Conservation (phyloP, 2,329 filamentous ascomycete species). For the Cladosporium colombiae region DNA sequence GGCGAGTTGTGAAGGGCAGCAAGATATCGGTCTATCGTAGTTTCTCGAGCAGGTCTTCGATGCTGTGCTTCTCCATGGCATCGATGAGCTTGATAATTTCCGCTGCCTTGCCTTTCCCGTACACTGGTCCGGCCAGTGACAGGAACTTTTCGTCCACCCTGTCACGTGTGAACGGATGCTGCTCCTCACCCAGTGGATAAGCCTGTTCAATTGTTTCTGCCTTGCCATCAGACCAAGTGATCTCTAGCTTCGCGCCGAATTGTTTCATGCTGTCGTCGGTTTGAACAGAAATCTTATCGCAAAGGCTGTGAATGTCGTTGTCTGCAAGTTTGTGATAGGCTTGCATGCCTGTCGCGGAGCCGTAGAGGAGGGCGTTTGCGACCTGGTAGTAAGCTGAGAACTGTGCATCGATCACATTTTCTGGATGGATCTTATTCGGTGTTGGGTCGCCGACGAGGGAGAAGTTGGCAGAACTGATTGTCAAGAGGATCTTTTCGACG, state of each 20-base stretch:
- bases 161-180: conserved; percentile 34
- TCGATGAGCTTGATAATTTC: conserved; percentile 29
- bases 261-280: conserved; percentile 28
- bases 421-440: conserved; percentile 44
- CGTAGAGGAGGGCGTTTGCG: conserved; percentile 34
- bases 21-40: conserved; percentile 18
- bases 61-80: conserved; percentile 26
- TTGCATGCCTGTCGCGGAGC: conserved; percentile 32
- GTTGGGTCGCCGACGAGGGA: conserved; percentile 38
- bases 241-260: conserved; percentile 28
- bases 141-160: conserved; percentile 36
- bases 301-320: conserved; percentile 27
- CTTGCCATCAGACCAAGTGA: conserved; percentile 30
- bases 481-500: conserved; percentile 26
- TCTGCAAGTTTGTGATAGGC: conserved; percentile 32
- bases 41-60: conserved; percentile 26
- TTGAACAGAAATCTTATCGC: conserved; percentile 29
- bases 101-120: conserved; percentile 27
- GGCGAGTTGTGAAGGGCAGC: background rate
- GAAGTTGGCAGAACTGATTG: conserved; percentile 29
- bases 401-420: conserved; percentile 57
- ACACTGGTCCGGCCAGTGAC: conserved; percentile 28
- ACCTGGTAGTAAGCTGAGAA: conserved; percentile 47
- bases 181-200: conserved; percentile 32
- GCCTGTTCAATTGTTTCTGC: conserved; percentile 26